Conservation (phyloP, 73 alveolate species). For the Symbiodinium natans region DNA sequence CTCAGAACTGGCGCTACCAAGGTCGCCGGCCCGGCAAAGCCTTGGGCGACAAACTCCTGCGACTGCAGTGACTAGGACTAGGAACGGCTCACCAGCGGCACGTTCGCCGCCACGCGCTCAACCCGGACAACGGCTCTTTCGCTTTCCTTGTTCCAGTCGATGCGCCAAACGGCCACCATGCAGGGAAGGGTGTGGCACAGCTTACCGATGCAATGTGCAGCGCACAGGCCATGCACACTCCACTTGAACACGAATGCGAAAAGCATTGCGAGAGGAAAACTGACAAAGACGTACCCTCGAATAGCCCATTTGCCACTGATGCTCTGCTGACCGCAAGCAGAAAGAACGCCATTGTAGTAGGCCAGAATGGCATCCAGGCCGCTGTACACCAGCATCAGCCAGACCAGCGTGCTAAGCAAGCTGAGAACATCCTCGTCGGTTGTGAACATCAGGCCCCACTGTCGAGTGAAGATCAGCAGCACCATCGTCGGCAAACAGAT, state of each 20-base stretch:
- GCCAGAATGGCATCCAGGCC: conserved; percentile 78
- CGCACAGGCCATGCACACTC: conserved; percentile 76
- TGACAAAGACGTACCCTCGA: conserved; percentile 58
- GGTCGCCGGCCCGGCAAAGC: too few species aligned
- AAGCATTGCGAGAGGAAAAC: conserved; percentile 51
- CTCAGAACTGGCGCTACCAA: too few species aligned
- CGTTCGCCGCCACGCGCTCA: conserved; percentile 30
- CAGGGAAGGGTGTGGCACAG: conserved; percentile 73
- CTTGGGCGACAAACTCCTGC: too few species aligned
- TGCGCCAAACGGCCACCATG: conserved; percentile 49
- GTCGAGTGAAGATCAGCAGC: conserved; percentile 58
- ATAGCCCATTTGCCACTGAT: conserved; percentile 83
- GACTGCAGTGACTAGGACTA: too few species aligned
- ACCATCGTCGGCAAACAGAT: conserved; percentile 23
- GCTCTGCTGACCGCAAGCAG: conserved; percentile 77
- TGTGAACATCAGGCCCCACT: conserved; percentile 77
- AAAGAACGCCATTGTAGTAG: conserved; percentile 51
- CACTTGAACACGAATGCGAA: conserved; percentile 70
- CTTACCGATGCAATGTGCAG: conserved; percentile 63
- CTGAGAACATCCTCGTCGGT: conserved; percentile 14
- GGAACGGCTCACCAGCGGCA: conserved; percentile 16
- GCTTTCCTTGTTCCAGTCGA: conserved; percentile 85
- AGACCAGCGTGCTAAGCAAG: conserved; percentile 40
- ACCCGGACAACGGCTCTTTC: conserved; percentile 55
- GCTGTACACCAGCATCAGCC: conserved; percentile 69